Evolutionary conservation across 2,329 filamentous ascomycete genomes (phyloP), one percentile per base, ranked within the genome.

Genomic region (Fusarium decemcellulare): DNA sequence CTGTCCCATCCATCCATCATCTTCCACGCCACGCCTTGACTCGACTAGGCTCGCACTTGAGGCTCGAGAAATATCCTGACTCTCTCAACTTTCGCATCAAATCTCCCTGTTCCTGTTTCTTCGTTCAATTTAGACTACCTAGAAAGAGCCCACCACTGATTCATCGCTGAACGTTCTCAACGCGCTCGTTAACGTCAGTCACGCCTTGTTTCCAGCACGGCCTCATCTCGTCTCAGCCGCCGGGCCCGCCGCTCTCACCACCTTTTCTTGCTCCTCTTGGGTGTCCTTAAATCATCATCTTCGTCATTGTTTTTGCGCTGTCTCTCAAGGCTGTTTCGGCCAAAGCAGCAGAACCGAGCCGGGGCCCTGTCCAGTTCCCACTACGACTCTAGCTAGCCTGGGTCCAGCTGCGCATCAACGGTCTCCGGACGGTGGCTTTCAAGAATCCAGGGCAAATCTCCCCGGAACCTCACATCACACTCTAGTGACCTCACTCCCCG

Each of bases 401-500:
- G 39, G 32, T 46, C 27, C n/a, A 30, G 36, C 37, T 14, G 16
- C 40, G 8, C 30, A 27, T 32, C 16, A 54, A 60, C 37, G 34
- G 27, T 42, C 53, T 50, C 16, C 32, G 16, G 23, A 29, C 37
- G 29, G 39, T 46, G 55, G 44, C 58, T 56, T 50, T 14, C 40
- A 36, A 18, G 30, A 12, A 54, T 50, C 44, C 65, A 63, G 48
- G 48, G 23, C 39, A 34, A 43, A 32, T 52, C 34, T 59, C 11
- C 34, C 47, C 47, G 50, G 46, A 36, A 23, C 34, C 37, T 68
- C 60, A 55, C 18, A 53, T 50, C 55, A 53, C 40, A 14, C 42
- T 36, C 47, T 53, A 71, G 67, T 71, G 60, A 71, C 67, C 67
- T 71, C 67, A 70, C 51, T 59, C 36, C 62, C 42, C 9, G 37